Evolutionary conservation across 2,329 filamentous ascomycete genomes (phyloP).

Genomic region (Aspergillus fumigatus): DNA sequence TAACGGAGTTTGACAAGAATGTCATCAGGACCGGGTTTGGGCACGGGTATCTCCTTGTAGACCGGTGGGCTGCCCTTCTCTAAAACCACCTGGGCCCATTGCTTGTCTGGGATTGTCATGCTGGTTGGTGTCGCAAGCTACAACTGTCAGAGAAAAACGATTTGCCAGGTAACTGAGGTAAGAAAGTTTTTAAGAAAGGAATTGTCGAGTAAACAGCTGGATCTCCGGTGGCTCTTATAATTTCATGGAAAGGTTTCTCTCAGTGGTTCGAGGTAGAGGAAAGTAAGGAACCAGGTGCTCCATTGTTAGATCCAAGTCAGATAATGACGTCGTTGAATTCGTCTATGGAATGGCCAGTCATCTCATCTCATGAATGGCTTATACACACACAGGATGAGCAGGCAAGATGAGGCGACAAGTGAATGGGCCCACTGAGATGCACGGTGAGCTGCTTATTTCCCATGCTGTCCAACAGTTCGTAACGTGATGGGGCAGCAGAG

Average conservation of each 20-base stretch:
- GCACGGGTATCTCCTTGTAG: constrained; percentile 64
- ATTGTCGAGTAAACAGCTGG: background rate
- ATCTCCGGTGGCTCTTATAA: background rate
- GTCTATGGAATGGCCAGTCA: no score
- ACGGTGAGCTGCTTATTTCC: background rate
- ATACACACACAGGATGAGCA: background rate
- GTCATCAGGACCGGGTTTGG: constrained; percentile 78
- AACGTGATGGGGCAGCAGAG: no score
- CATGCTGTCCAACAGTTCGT: background rate
- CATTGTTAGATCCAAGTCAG: background rate
- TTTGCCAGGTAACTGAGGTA: no score
- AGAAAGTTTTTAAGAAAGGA: background rate
- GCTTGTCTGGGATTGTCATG: constrained; percentile 65
- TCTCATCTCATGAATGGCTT: background rate
- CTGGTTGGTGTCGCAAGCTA: constrained; percentile 3
- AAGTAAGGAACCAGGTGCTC: background rate
- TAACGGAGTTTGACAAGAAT: constrained; percentile 89
- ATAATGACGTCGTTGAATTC: background rate
- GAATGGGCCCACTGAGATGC: background rate
- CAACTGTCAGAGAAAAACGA: background rate
- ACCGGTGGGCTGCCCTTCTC: constrained; percentile 66
- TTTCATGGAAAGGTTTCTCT: background rate
- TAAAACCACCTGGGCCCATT: constrained; percentile 90
- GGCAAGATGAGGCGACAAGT: background rate
- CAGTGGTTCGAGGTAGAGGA: background rate